Evolutionary conservation across 2,329 filamentous ascomycete genomes (phyloP).

Genomic region (Fusarium clavum): DNA sequence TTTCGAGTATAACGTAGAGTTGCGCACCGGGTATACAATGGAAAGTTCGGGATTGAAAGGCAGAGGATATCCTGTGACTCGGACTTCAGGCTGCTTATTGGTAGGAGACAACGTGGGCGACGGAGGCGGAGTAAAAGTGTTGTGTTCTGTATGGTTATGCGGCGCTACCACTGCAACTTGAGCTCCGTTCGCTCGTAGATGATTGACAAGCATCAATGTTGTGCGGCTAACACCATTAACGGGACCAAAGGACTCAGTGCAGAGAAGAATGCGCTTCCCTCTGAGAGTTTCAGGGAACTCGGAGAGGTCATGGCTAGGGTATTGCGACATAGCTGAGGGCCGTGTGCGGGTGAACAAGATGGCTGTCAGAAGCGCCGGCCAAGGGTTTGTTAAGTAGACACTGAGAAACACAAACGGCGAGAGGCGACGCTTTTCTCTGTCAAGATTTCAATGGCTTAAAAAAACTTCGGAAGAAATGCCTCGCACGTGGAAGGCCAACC

Average conservation of each 20-base stretch:
- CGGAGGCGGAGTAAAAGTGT: constrained; percentile 63
- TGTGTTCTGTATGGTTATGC: constrained; percentile 64
- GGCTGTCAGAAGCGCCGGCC: constrained; percentile 7
- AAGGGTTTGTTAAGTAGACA: background rate
- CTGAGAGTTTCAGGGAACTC: constrained; percentile 62
- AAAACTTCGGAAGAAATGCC: constrained; percentile 24
- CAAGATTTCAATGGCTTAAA: constrained; percentile 5
- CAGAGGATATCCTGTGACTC: constrained; percentile 72
- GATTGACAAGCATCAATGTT: constrained; percentile 75
- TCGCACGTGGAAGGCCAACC: constrained; percentile 44
- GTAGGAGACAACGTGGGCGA: constrained; percentile 49
- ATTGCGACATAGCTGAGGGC: constrained; percentile 9
- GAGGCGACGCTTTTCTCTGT: constrained; percentile 44
- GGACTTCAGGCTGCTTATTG: constrained; percentile 61
- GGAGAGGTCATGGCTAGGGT: constrained; percentile 54
- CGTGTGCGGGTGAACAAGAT: constrained; percentile 30
- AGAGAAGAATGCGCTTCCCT: constrained; percentile 72
- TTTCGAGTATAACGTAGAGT: constrained; percentile 69
- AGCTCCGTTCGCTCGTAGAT: constrained; percentile 72
- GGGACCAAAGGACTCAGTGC: constrained; percentile 77
- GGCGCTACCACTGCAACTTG: constrained; percentile 76
- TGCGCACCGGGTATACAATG: constrained; percentile 75
- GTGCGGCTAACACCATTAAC: constrained; percentile 80
- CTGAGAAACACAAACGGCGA: constrained; percentile 17
- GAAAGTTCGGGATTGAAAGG: constrained; percentile 79